Conservation (phyloP, 2,329 filamentous ascomycete genomes). For the Alternaria rosae region DNA sequence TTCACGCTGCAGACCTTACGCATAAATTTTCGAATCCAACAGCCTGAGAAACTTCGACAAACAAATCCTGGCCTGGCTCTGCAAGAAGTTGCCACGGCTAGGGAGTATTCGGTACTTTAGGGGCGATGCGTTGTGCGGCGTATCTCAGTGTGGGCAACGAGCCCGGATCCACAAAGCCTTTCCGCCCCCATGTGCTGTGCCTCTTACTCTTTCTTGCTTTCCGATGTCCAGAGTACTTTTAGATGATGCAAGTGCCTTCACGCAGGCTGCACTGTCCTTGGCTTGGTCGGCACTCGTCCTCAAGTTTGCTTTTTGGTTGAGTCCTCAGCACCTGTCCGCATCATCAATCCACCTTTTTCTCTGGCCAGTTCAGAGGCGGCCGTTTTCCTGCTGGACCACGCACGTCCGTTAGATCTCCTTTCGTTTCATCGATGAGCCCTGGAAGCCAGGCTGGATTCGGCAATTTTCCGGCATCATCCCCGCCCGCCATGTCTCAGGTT, state of each 20-base stretch:
- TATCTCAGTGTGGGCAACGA: conserved; percentile 5
- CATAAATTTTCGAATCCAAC: conserved; percentile 1
- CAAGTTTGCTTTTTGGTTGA: conserved; percentile 1
- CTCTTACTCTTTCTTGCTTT: conserved; percentile 17
- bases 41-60: neutral
- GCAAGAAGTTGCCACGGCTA: neutral
- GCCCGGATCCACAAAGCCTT: conserved; percentile 16
- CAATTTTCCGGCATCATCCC: conserved; percentile 28
- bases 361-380: conserved; percentile 2
- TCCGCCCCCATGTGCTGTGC: conserved; percentile 23
- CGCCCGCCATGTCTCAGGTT: conserved; percentile 28
- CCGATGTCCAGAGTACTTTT: conserved; percentile 10
- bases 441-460: conserved; percentile 21
- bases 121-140: conserved; percentile 12
- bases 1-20: neutral
- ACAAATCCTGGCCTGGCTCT: neutral
- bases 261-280: conserved; percentile 12
- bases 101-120: conserved; percentile 12
- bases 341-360: neutral
- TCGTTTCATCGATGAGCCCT: conserved; percentile 21
- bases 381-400: neutral
- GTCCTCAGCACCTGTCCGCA: neutral
- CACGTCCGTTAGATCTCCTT: conserved; percentile 8
- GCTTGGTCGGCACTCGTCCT: neutral
- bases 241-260: conserved; percentile 7